phyloP scores from a whole-genome alignment of 805 yeast genomes.

The Clavispora fructus region DNA sequence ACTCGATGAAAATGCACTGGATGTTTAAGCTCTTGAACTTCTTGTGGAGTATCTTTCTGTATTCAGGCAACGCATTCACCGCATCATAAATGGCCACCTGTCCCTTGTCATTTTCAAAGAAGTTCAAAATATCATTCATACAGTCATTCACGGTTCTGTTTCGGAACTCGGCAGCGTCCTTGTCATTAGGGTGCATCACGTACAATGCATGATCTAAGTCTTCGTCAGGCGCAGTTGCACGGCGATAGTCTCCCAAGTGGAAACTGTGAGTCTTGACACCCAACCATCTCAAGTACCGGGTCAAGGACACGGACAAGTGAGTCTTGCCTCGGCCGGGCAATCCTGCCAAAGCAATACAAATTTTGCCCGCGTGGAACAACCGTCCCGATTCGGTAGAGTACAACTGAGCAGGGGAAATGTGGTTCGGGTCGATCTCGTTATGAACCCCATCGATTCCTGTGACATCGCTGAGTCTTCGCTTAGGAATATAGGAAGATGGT shows the following conservation, averaged over 20 bases:
- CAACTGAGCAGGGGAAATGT: constrained; percentile 85
- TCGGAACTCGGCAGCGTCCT: constrained; percentile 39
- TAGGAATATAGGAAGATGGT: constrained; percentile 22
- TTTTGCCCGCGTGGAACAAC: constrained; percentile 91
- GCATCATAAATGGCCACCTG: constrained; percentile 97
- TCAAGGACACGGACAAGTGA: constrained; percentile 82
- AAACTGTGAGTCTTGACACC: constrained; percentile 78
- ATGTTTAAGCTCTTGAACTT: constrained; percentile 54
- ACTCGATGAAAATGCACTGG: constrained; percentile 83
- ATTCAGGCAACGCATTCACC: constrained; percentile 72
- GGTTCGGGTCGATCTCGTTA: constrained; percentile 50
- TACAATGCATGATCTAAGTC: constrained; percentile 65
- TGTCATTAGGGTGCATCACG: constrained; percentile 41
- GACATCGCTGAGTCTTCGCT: constrained; percentile 36
- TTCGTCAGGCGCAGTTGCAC: constrained; percentile 43
- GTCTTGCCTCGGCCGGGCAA: constrained; percentile 96
- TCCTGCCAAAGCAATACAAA: constrained; percentile 84
- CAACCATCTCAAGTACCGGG: constrained; percentile 90
- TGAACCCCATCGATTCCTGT: constrained; percentile 58
- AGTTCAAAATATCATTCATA: constrained; percentile 60
- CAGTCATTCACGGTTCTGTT: constrained; percentile 58
- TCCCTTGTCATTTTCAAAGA: constrained; percentile 73
- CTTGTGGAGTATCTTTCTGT: constrained; percentile 55
- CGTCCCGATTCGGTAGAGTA: constrained; percentile 91
- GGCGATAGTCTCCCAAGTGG: constrained; percentile 87